Evolutionary conservation across 768 basidiomycete species (phyloP).

Genomic region (Leccinum uliginosum): DNA sequence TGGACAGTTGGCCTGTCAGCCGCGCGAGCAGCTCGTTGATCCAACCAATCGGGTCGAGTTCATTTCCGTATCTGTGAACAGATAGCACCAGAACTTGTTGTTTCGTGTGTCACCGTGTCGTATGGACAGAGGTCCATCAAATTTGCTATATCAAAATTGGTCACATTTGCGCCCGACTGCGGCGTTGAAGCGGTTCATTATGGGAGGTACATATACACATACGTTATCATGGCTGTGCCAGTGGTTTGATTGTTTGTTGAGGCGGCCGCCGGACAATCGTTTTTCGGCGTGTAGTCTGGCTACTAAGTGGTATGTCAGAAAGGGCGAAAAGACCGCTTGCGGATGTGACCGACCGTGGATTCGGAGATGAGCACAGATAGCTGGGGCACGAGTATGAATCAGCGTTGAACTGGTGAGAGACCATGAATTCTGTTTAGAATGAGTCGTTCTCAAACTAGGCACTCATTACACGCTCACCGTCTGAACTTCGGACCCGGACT

Average conservation of each 20-base stretch:
- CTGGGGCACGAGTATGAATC: slow-evolving; percentile 43
- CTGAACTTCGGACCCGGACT: slow-evolving; percentile 36
- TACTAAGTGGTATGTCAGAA: slow-evolving; percentile 14
- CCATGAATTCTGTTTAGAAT: too few relatives aligned
- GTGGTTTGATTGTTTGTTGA: slow-evolving; percentile 30
- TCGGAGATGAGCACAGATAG: slow-evolving; percentile 54
- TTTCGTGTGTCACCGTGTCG: slow-evolving; percentile 51
- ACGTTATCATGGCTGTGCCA: slow-evolving; percentile 45
- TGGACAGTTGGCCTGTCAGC: slow-evolving; percentile 54
- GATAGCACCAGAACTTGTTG: slow-evolving; percentile 59
- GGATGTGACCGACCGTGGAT: slow-evolving; percentile 41
- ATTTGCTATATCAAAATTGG: slow-evolving; percentile 46
- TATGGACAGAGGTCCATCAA: slow-evolving; percentile 74
- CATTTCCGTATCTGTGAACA: slow-evolving; percentile 71
- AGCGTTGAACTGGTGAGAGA: too few relatives aligned
- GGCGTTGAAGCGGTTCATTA: slow-evolving; percentile 53
- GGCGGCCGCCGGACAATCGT: slow-evolving; percentile 40
- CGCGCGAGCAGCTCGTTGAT: slow-evolving; percentile 83
- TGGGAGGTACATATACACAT: slow-evolving; percentile 54
- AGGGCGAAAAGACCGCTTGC: background rate
- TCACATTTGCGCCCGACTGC: slow-evolving; percentile 60
- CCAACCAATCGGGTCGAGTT: slow-evolving; percentile 70
- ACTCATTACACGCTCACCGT: slow-evolving; percentile 47
- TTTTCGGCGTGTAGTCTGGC: slow-evolving; percentile 70
- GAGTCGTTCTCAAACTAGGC: too few relatives aligned